Percentiles rank a stretch among this genome's conserved stretches.
Conservation (phyloP, 352 stramenopile species). For the Globisporangium orthogonon region DNA sequence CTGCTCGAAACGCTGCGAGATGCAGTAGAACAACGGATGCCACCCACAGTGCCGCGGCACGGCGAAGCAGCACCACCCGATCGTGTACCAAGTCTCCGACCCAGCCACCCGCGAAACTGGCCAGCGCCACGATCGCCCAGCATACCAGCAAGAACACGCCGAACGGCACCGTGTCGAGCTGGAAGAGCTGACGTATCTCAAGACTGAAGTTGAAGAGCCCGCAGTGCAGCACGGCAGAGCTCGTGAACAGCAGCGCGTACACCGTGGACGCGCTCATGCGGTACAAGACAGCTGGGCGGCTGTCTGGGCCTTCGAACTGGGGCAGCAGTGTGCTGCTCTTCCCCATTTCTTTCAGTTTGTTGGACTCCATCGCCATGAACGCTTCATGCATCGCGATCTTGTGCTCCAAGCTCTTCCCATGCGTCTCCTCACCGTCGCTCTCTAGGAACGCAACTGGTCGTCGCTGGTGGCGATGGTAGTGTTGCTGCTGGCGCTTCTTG, state of each 20-base stretch:
- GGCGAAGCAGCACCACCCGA: constrained; percentile 37
- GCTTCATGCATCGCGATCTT: constrained; percentile 18
- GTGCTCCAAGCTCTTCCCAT: constrained; percentile 12
- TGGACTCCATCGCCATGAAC: constrained; percentile 4
- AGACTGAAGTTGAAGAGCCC: constrained; percentile 58
- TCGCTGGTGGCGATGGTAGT: no score
- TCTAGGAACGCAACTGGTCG: neutral
- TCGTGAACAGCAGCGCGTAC: constrained; percentile 47
- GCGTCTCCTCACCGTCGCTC: neutral
- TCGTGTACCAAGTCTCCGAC: constrained; percentile 40
- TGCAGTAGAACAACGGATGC: constrained; percentile 41
- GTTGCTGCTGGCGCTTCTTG: constrained; percentile 14
- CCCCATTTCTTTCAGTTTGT: neutral
- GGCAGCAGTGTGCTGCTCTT: constrained; percentile 1
- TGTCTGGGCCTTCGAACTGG: neutral
- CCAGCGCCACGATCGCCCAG: constrained; percentile 45
- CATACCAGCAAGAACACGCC: constrained; percentile 47
- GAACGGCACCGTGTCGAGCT: constrained; percentile 42
- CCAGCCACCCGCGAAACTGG: constrained; percentile 44
- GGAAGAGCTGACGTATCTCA: constrained; percentile 37
- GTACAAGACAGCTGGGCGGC: constrained; percentile 11
- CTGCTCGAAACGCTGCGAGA: constrained; percentile 24
- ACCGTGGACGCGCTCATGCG: constrained; percentile 24
- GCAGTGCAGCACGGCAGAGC: constrained; percentile 50
- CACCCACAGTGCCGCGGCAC: constrained; percentile 33